Percentiles rank a stretch among this genome's conserved stretches.
These are phyloP conservation scores for Entonaema liquescens DNA, from an alignment of 495 filamentous ascomycete genomes.

Conservation along the genomic window DNA sequence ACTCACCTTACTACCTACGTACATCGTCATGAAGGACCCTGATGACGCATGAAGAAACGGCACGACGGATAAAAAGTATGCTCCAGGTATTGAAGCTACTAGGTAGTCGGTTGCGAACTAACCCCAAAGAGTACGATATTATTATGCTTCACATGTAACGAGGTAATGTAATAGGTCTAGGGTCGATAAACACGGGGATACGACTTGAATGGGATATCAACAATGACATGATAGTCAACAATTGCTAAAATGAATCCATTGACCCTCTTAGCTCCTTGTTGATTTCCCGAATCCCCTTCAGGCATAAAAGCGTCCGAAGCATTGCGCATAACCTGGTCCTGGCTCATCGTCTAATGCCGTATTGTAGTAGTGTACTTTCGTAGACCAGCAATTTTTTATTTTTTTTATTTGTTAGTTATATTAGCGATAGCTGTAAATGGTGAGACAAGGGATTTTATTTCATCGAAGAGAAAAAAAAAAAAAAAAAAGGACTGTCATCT, in stretches of 20 bases:
- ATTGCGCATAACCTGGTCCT: conserved; percentile 37
- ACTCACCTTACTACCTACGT: conserved; percentile 5
- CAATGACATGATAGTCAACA: conserved; percentile 19
- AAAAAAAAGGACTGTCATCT: neutral
- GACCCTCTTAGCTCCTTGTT: conserved; percentile 36
- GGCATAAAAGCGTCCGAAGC: conserved; percentile 13
- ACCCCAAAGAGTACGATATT: conserved; percentile 29
- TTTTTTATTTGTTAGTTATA: conserved; percentile 5
- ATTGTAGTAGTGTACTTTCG: neutral
- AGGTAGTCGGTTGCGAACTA: conserved; percentile 5
- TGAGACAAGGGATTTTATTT: conserved; percentile 18
- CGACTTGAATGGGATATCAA: conserved; percentile 16
- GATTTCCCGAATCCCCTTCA: conserved; percentile 30
- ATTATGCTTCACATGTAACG: conserved; percentile 22
- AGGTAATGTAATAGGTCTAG: neutral
- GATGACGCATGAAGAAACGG: conserved; percentile 35
- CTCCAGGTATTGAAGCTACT: neutral
- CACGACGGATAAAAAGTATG: conserved; percentile 4
- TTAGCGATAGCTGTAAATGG: conserved; percentile 4
- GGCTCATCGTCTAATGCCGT: conserved; percentile 9
- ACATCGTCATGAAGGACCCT: conserved; percentile 30
- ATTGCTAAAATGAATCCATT: conserved; percentile 27
- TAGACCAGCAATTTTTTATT: conserved; percentile 16
- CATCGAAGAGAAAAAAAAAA: neutral
- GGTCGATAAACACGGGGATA: conserved; percentile 1